phyloP scores from a whole-genome alignment of 2,329 filamentous ascomycete genomes.

The Diaporthe batatas region DNA sequence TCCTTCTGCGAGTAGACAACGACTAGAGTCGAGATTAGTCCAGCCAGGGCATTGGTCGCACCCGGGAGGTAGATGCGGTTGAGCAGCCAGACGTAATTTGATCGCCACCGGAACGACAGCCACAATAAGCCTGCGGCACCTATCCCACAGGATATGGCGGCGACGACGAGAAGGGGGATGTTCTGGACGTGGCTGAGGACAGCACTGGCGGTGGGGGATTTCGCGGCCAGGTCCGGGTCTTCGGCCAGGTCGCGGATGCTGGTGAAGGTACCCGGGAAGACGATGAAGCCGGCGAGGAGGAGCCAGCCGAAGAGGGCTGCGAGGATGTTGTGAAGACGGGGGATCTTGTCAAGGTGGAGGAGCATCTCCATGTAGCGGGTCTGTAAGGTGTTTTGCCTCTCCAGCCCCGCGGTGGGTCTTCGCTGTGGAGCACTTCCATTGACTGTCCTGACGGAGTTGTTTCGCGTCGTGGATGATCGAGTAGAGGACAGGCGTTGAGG shows the following conservation, averaged over 20 bases:
- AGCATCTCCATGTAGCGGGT: conserved; percentile 61
- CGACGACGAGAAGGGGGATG: conserved; percentile 58
- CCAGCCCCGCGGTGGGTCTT: conserved; percentile 31
- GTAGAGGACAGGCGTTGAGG: conserved; percentile 13
- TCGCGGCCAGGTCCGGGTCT: not conserved
- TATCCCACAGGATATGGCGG: conserved; percentile 57
- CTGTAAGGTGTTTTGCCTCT: conserved; percentile 36
- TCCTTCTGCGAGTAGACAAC: conserved; percentile 63
- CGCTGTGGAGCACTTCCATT: not conserved
- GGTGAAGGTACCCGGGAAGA: conserved; percentile 66
- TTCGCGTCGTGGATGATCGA: not conserved
- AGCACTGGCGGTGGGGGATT: conserved; percentile 23
- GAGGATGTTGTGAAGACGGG: conserved; percentile 60
- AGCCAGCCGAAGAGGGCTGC: conserved; percentile 61
- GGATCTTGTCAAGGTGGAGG: conserved; percentile 59
- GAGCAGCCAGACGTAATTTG: conserved; percentile 67
- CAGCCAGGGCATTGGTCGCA: conserved; percentile 62
- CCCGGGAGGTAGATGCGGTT: conserved; percentile 63
- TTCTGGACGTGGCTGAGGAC: conserved; percentile 31
- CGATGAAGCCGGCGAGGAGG: conserved; percentile 65
- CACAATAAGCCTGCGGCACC: conserved; percentile 56
- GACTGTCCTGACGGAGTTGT: not conserved
- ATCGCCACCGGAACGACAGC: conserved; percentile 58
- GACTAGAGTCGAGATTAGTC: conserved; percentile 63
- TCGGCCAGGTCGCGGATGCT: conserved; percentile 45